phyloP scores from a whole-genome alignment of 768 basidiomycete species.

The Tylopilus subfusipes region DNA sequence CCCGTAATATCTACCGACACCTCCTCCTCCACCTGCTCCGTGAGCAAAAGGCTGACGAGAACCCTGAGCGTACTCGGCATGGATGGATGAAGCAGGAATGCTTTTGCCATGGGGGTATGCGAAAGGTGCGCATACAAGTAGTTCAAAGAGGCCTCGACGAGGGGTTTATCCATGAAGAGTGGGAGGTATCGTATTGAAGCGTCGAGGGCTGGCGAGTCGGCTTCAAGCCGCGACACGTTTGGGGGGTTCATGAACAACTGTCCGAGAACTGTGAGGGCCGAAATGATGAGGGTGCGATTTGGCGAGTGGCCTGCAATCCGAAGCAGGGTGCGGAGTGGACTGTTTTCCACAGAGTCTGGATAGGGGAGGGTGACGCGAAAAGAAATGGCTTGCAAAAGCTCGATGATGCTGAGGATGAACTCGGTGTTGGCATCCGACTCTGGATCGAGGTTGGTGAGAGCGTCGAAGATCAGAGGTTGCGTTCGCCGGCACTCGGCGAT shows the following conservation, averaged over 20 bases:
- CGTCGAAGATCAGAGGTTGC: slow-evolving; percentile 59
- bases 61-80: slow-evolving; percentile 70
- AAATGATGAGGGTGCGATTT: slow-evolving; percentile 75
- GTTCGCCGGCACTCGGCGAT: slow-evolving; percentile 59
- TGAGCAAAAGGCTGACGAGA: slow-evolving; percentile 61
- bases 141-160: slow-evolving; percentile 70
- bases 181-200: slow-evolving; percentile 72
- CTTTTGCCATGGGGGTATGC: slow-evolving; percentile 69
- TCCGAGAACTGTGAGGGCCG: slow-evolving; percentile 57
- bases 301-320: slow-evolving; percentile 52
- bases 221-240: slow-evolving; percentile 51
- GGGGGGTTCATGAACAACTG: slow-evolving; percentile 57
- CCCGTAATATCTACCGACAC: slow-evolving; percentile 62
- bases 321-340: slow-evolving; percentile 57
- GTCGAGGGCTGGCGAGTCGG: slow-evolving; percentile 56
- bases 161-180: slow-evolving; percentile 61
- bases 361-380: slow-evolving; percentile 37
- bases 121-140: slow-evolving; percentile 76
- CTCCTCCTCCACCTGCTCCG: slow-evolving; percentile 70
- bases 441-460: slow-evolving; percentile 58
- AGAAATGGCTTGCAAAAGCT: slow-evolving; percentile 65
- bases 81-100: slow-evolving; percentile 66
- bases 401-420: slow-evolving; percentile 66
- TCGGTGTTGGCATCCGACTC: slow-evolving; percentile 67
- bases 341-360: slow-evolving; percentile 36